Conservation (phyloP, 2,329 filamentous ascomycete species). For the Colletotrichum plurivorum region DNA sequence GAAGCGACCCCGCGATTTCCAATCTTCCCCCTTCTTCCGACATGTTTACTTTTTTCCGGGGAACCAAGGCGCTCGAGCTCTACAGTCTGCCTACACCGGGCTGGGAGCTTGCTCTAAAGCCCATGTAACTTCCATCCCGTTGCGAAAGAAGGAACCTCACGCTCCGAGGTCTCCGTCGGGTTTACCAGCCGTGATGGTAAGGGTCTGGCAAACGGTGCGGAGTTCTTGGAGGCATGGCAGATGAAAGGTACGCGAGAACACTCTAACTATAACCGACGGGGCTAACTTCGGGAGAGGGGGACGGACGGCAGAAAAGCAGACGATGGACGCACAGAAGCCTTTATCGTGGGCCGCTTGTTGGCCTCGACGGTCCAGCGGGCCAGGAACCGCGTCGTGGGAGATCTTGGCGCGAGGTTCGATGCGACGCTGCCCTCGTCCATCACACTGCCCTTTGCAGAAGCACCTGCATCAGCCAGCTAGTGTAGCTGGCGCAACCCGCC, state of each 20-base stretch:
- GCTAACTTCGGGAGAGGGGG: background rate
- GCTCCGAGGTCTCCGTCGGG: conserved; percentile 22
- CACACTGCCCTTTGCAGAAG: background rate
- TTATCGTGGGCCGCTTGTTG: conserved; percentile 4
- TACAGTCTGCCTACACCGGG: background rate
- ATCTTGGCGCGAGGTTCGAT: conserved; percentile 26
- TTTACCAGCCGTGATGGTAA: background rate
- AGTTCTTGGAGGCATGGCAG: background rate
- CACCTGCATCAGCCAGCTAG: conserved; percentile 13
- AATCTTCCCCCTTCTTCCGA: no score
- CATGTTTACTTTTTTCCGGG: background rate
- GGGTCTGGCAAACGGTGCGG: background rate
- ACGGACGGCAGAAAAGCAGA: conserved; percentile 1
- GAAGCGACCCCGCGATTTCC: fast-evolving
- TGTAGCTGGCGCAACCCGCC: background rate
- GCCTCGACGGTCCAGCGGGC: conserved; percentile 34
- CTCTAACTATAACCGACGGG: background rate
- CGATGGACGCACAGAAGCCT: no score
- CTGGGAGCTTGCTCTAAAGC: background rate
- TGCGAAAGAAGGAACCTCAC: conserved; percentile 22
- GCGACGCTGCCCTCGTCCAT: conserved; percentile 7
- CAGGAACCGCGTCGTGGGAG: conserved; percentile 31
- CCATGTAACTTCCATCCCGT: background rate
- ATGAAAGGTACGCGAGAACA: no score
- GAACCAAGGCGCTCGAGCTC: background rate